A percentile compares a stretch with the other conserved stretches of the same genome.
Evolutionary conservation across 2,329 filamentous ascomycete species (phyloP).

Genomic region (Neofusicoccum ribis): DNA sequence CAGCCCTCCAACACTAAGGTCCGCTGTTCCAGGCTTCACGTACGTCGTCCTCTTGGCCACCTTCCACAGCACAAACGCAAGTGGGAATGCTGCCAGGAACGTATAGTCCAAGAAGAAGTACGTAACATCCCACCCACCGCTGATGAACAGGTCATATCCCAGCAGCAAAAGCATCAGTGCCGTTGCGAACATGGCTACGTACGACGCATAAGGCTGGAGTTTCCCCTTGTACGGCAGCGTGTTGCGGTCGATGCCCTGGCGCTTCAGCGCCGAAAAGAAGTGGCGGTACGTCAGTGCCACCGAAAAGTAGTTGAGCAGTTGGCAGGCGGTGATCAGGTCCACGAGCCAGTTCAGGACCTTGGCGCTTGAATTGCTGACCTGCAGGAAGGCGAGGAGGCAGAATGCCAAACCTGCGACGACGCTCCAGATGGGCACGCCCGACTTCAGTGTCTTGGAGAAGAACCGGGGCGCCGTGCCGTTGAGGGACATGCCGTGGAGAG

Average conservation of each 20-base stretch:
- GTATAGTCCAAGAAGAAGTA: constrained; percentile 61
- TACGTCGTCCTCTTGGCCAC: constrained; percentile 16
- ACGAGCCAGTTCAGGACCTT: constrained; percentile 74
- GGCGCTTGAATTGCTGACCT: constrained; percentile 65
- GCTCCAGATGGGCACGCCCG: constrained; percentile 59
- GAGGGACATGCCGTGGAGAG: neutral
- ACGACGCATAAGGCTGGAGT: constrained; percentile 70
- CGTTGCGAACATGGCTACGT: constrained; percentile 62
- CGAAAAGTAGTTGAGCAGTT: constrained; percentile 49
- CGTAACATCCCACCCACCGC: constrained; percentile 65
- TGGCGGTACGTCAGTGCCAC: constrained; percentile 60
- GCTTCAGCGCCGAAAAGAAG: constrained; percentile 55
- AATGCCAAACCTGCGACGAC: constrained; percentile 67
- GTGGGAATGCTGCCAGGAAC: neutral
- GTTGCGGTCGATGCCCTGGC: constrained; percentile 51
- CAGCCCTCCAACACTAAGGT: constrained; percentile 15
- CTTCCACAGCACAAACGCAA: constrained; percentile 17
- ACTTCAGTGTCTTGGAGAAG: neutral
- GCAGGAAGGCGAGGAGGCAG: constrained; percentile 70
- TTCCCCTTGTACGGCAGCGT: constrained; percentile 48
- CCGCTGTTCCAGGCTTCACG: constrained; percentile 12
- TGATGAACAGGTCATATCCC: constrained; percentile 74
- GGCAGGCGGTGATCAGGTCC: constrained; percentile 70
- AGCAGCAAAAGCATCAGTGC: constrained; percentile 72
- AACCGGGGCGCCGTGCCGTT: neutral